Evolutionary conservation across 805 yeast species (phyloP).

Genomic region (Ogataea glucozyma): DNA sequence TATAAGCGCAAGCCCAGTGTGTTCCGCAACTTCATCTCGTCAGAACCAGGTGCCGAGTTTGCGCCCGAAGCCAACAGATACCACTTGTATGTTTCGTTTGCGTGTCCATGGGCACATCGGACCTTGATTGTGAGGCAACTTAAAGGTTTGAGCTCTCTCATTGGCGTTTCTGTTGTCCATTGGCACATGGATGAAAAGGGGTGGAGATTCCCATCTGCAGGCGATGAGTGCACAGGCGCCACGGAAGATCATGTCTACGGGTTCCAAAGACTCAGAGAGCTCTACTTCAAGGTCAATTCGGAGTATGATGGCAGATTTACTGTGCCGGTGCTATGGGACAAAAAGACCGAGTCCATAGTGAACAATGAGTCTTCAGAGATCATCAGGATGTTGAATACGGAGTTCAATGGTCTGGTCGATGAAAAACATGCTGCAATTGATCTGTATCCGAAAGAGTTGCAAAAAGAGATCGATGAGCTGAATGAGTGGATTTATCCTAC

Average conservation of each 20-base stretch:
- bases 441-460: constrained; percentile 60
- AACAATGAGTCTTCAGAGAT: constrained; percentile 91
- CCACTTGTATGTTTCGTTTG: constrained; percentile 81
- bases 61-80: constrained; percentile 79
- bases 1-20: constrained; percentile 48
- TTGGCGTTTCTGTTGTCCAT: constrained; percentile 78
- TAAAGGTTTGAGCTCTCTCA: constrained; percentile 67
- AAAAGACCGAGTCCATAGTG: constrained; percentile 76
- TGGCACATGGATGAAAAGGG: constrained; percentile 89
- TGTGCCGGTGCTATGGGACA: constrained; percentile 94
- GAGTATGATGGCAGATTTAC: constrained; percentile 82
- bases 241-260: constrained; percentile 64
- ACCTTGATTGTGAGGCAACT: constrained; percentile 69
- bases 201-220: constrained; percentile 70
- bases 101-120: constrained; percentile 98
- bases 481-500: constrained; percentile 82
- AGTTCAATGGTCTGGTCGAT: constrained; percentile 61
- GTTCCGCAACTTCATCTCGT: constrained; percentile 68
- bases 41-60: constrained; percentile 58
- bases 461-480: constrained; percentile 65
- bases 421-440: constrained; percentile 51
- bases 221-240: constrained; percentile 47
- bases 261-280: constrained; percentile 58
- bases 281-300: constrained; percentile 75
- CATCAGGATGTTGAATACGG: constrained; percentile 78